phyloP scores from a whole-genome alignment of 192 early-diverging fungal genomes.

The Dissophora globulifera region DNA sequence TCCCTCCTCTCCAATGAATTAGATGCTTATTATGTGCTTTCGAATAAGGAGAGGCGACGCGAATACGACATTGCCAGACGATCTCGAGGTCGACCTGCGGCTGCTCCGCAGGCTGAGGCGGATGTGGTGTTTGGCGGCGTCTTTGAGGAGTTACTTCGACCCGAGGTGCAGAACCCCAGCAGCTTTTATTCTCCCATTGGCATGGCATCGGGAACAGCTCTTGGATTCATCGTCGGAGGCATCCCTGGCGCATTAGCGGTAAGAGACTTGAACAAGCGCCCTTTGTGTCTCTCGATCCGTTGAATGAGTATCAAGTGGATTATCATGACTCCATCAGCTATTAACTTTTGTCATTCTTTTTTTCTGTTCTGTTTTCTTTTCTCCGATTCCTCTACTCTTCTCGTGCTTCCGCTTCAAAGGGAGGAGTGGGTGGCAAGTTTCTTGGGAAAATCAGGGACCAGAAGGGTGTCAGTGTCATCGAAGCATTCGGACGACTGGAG shows the following conservation, averaged over 20 bases:
- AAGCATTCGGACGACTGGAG: conserved; percentile 65
- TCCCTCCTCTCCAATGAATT: neutral
- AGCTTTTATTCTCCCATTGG: conserved; percentile 77
- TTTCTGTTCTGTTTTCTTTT: conserved; percentile 3
- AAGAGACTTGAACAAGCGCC: neutral
- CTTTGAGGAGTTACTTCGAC: conserved; percentile 84
- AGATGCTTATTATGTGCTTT: conserved; percentile 84
- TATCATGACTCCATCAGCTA: neutral
- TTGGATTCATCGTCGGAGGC: conserved; percentile 79
- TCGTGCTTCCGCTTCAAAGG: conserved; percentile 39
- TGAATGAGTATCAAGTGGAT: no score
- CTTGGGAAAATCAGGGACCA: conserved; percentile 72
- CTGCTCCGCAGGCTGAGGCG: conserved; percentile 59
- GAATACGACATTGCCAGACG: conserved; percentile 60
- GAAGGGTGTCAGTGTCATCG: conserved; percentile 70
- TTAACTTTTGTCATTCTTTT: neutral
- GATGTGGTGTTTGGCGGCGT: conserved; percentile 77
- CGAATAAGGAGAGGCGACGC: conserved; percentile 56
- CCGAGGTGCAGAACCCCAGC: conserved; percentile 70
- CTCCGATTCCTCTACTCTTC: no score
- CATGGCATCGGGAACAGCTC: conserved; percentile 70
- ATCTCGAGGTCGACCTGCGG: conserved; percentile 23
- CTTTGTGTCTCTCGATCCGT: neutral
- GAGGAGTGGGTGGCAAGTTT: conserved; percentile 68
- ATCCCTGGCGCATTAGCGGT: conserved; percentile 67